Conservation (phyloP, 352 stramenopile genomes). For the Pythium insidiosum region DNA sequence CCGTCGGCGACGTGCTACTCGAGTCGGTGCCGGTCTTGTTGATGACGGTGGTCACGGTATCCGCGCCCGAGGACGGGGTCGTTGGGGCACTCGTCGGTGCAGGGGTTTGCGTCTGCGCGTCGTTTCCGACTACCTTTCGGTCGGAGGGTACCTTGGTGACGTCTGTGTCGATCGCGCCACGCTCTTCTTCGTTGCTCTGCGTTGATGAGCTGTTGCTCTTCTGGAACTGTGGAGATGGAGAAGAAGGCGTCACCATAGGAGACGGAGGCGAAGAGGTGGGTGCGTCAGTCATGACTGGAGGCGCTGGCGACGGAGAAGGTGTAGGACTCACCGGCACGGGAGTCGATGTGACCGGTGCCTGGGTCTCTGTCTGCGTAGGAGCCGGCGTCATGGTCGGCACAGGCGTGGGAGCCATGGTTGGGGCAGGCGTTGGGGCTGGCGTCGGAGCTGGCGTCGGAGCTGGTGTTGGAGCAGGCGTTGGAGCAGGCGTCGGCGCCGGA, state of each 20-base stretch:
- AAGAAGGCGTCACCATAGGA: no score
- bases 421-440: neutral
- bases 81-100: no score
- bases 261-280: neutral
- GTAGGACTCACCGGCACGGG: neutral
- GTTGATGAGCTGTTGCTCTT: no score
- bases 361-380: neutral
- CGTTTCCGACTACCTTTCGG: no score
- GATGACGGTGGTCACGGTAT: conserved; percentile 12
- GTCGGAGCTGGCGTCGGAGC: neutral
- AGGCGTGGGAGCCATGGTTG: conserved; percentile 1
- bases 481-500: conserved; percentile 1
- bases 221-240: no score
- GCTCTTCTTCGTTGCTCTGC: no score
- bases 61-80: no score
- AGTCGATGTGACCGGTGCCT: neutral
- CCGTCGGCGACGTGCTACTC: conserved; percentile 14
- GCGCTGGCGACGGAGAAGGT: neutral
- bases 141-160: no score
- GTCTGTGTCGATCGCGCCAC: no score
- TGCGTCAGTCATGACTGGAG: neutral
- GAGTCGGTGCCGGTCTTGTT: conserved; percentile 12
- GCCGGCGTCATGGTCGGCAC: conserved; percentile 2
- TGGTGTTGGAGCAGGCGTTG: neutral
- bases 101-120: no score